phyloP scores from a whole-genome alignment of 2,329 filamentous ascomycete species.

The Fusarium oxysporum region DNA sequence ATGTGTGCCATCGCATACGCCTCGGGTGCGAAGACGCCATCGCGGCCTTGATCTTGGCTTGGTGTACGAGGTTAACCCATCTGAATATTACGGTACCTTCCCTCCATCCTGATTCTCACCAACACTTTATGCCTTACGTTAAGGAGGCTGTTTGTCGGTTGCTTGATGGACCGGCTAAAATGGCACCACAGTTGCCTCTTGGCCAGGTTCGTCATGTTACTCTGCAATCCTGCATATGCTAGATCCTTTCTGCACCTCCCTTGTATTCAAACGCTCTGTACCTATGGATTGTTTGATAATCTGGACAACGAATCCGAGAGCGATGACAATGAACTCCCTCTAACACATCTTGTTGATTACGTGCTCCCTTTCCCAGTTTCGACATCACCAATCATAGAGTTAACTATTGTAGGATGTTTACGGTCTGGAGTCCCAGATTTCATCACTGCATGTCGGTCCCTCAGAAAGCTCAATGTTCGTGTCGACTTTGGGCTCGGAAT shows the following conservation, averaged over 20 bases:
- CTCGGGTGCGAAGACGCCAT: not conserved
- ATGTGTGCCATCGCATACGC: not conserved
- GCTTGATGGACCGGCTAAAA: accelerated
- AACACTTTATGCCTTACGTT: not conserved
- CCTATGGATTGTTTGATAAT: not conserved
- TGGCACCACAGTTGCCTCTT: accelerated
- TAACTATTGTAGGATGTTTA: not conserved
- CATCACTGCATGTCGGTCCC: not conserved
- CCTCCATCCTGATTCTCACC: accelerated
- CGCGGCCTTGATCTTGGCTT: not conserved
- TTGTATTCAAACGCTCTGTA: accelerated
- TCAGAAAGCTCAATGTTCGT: not conserved
- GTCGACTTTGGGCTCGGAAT: not conserved
- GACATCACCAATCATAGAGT: not conserved
- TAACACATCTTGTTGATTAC: not conserved
- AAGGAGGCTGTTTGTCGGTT: not conserved
- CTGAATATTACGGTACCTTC: accelerated
- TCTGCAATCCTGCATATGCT: not conserved
- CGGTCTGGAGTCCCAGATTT: accelerated
- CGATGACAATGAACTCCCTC: not conserved
- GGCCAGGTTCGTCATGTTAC: not conserved
- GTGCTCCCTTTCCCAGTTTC: accelerated
- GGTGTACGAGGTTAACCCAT: not conserved
- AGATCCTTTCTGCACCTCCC: not conserved
- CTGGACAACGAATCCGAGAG: not conserved